Percentiles rank a stretch among this genome's conserved stretches.
Conservation (phyloP, 2,329 filamentous ascomycete species). For the Clonostachys chloroleuca region DNA sequence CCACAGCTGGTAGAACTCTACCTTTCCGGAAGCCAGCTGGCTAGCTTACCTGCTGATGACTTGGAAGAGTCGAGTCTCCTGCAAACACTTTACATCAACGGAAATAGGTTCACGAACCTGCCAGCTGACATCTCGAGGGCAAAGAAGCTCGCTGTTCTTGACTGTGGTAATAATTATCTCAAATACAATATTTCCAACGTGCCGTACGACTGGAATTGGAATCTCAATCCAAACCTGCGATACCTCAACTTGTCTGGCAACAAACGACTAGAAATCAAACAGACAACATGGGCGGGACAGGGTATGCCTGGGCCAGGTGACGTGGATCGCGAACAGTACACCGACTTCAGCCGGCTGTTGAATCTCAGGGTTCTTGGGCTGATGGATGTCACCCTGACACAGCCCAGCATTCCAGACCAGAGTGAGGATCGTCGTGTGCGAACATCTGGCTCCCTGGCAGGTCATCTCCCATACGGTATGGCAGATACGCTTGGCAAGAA, state of each 20-base stretch:
- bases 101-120: slow-evolving; percentile 95
- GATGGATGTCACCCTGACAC: slow-evolving; percentile 97
- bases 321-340: slow-evolving; percentile 62
- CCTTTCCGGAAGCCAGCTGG: slow-evolving; percentile 90
- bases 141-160: slow-evolving; percentile 83
- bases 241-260: slow-evolving; percentile 97
- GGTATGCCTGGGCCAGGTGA: slow-evolving; percentile 38
- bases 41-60: slow-evolving; percentile 87
- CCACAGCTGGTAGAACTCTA: slow-evolving; percentile 88
- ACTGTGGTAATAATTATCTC: slow-evolving; percentile 89
- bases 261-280: slow-evolving; percentile 88
- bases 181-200: slow-evolving; percentile 99
- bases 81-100: slow-evolving; percentile 90
- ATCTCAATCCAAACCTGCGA: slow-evolving; percentile 90
- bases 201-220: slow-evolving; percentile 99
- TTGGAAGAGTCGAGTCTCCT: slow-evolving; percentile 84
- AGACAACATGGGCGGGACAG: slow-evolving; percentile 31
- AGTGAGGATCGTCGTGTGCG: slow-evolving; percentile 92
- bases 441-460: slow-evolving; percentile 92
- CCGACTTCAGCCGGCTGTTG: slow-evolving; percentile 81
- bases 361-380: slow-evolving; percentile 86
- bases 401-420: slow-evolving; percentile 89
- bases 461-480: slow-evolving; percentile 93
- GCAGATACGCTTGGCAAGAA: slow-evolving; percentile 90
- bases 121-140: slow-evolving; percentile 94